Base-by-base conservation (phyloP, 169 alveolate genomes). In the Plasmodium reichenowi region DNA sequence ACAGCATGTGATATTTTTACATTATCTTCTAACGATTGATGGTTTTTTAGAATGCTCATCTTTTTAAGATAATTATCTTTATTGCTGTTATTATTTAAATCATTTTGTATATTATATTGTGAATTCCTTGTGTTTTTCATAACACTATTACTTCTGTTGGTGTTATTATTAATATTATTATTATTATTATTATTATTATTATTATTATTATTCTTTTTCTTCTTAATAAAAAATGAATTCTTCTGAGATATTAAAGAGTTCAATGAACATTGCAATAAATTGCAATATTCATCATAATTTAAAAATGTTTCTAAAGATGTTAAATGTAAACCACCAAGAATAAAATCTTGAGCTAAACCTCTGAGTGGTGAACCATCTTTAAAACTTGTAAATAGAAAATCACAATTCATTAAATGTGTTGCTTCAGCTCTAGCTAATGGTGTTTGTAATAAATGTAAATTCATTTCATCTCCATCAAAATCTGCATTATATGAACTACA, bases 381-480 rank as follows among this genome's bases (percentile, higher is more conserved):
- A 10, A 99, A 99, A 13, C 97, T 99, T 10, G 98, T 95, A 93
- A 97, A 98, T 93, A 98, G 98, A 93, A 97, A 94, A 92, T 98
- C 99, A 58, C 99, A 99, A 50, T 97, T 96, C 72, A 98, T 96
- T 24, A 99, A 95, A 58, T 94, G 95, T 66, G 96, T 95, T 6
- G 99, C 99, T 88, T 99, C 99, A 13, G 99, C 96, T 70, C 99
- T 97, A 0, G 99, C 98, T 38, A 96, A 90, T 74, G 96, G 96
- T 56, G 97, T 98, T 95, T 97, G 98, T 8, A 98, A 97, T 52
- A 98, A 95, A 88, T 99, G 99, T 64, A 99, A 75, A 93, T 99
- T 99, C 99, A 99, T 99, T 94, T 99, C 99, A 93, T 99, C 99
- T 4, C 99, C 99, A 91, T 99, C 99, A 93, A 99, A 99, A 93